Conservation (phyloP, 2,329 filamentous ascomycete genomes). For the Endocalyx cinctus region DNA sequence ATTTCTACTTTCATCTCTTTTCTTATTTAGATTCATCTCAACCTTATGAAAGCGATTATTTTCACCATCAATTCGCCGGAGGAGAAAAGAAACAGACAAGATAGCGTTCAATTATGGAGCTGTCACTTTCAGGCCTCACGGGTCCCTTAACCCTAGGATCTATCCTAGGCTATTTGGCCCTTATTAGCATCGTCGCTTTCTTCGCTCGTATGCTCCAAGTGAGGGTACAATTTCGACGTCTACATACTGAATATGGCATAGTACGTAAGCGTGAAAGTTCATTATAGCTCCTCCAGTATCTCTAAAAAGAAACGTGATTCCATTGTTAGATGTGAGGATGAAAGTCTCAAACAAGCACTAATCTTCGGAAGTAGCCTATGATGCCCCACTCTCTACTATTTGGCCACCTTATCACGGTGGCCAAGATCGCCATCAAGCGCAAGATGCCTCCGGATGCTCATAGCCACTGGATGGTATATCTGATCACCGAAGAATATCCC, state of each 20-base stretch:
- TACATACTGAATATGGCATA: conserved; percentile 20
- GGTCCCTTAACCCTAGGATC: conserved; percentile 3
- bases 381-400: conserved; percentile 31
- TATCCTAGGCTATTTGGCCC: conserved; percentile 9
- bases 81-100: too few relatives aligned
- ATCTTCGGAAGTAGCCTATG: conserved; percentile 18
- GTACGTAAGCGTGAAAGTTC: conserved; percentile 14
- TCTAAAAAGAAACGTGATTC: too few relatives aligned
- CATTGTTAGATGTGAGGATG: too few relatives aligned
- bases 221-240: conserved; percentile 19
- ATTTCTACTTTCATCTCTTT: too few relatives aligned
- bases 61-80: too few relatives aligned
- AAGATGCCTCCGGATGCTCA: conserved; percentile 23
- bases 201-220: conserved; percentile 22
- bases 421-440: conserved; percentile 19
- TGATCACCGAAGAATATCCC: conserved; percentile 24
- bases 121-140: conserved; percentile 3
- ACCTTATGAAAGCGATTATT: too few relatives aligned
- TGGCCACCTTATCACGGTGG: conserved; percentile 25
- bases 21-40: too few relatives aligned
- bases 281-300: too few relatives aligned
- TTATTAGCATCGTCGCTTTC: conserved; percentile 17
- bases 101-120: too few relatives aligned
- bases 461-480: conserved; percentile 16
- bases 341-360: neutral